A percentile compares a stretch with the other conserved stretches of the same genome.
These are phyloP conservation scores for Capsicum pubescens DNA, from an alignment of 257 asterid genomes.

Conservation along the genomic window DNA sequence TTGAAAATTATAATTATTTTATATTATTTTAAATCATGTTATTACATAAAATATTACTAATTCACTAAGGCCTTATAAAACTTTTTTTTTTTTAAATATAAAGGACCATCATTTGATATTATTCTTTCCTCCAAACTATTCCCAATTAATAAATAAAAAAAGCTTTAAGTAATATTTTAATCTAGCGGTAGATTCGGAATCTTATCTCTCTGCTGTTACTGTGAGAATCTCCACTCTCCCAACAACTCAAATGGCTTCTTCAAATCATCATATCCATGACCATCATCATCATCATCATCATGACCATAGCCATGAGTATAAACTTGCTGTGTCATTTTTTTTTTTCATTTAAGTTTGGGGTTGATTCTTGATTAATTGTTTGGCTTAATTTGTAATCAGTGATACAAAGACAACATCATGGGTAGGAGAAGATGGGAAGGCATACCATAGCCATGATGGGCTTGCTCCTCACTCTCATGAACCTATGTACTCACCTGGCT, in stretches of 20 bases:
- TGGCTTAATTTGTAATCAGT: constrained; percentile 43
- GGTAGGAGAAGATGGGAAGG: constrained; percentile 83
- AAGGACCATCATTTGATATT: too few species aligned
- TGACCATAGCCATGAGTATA: constrained; percentile 47
- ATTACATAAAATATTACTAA: too few species aligned
- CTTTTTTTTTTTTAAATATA: too few species aligned
- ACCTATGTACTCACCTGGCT: constrained; percentile 88
- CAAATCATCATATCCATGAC: constrained; percentile 39
- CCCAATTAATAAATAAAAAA: too few species aligned
- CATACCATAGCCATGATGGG: constrained; percentile 97
- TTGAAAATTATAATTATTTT: too few species aligned
- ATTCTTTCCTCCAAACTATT: too few species aligned
- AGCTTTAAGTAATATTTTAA: not conserved
- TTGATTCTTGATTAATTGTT: not conserved
- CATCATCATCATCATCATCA: constrained; percentile 35
- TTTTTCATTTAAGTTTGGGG: too few species aligned
- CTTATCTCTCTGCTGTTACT: not conserved
- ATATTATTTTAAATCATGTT: too few species aligned
- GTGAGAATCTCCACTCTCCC: constrained; percentile 18
- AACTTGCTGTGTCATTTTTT: not conserved
- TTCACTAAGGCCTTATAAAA: too few species aligned
- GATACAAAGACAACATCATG: constrained; percentile 53
- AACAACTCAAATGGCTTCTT: constrained; percentile 58
- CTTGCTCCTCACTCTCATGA: constrained; percentile 95
- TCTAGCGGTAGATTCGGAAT: not conserved